Percentiles rank a stretch among this genome's conserved stretches.
Conservation (phyloP, 73 alveolate genomes). For the Tetrahymena elliotti region DNA sequence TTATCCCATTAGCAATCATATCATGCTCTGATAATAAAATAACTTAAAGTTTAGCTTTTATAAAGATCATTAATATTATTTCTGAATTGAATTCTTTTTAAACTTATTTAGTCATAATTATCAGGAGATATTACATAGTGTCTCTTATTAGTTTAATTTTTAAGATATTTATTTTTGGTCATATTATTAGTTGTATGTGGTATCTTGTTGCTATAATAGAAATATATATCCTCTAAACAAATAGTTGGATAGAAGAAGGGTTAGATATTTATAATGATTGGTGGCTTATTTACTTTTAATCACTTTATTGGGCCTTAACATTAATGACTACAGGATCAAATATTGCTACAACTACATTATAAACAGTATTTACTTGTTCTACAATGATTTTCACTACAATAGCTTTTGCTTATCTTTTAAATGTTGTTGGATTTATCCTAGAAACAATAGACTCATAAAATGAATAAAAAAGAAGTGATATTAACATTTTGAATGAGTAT, state of each 20-base stretch:
- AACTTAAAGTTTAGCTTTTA: background rate
- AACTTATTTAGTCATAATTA: background rate
- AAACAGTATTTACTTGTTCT: background rate
- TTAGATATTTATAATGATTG: background rate
- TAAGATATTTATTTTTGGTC: background rate
- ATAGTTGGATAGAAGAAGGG: background rate
- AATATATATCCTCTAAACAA: background rate
- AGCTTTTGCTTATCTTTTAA: background rate
- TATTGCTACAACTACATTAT: background rate
- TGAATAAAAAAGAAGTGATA: background rate
- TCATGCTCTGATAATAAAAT: background rate
- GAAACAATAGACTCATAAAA: background rate
- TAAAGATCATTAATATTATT: background rate
- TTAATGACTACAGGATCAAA: background rate
- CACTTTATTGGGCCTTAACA: background rate
- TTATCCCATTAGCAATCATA: background rate
- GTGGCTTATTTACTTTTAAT: background rate
- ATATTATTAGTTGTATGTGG: background rate
- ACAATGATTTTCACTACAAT: background rate
- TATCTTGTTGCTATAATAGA: background rate
- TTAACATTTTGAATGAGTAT: background rate
- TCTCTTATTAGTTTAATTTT: background rate
- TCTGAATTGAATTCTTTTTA: background rate
- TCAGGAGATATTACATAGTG: background rate
- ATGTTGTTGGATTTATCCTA: background rate